These are phyloP conservation scores for Pichia occidentalis DNA, from an alignment of 805 yeast genomes.

Conservation along the genomic window DNA sequence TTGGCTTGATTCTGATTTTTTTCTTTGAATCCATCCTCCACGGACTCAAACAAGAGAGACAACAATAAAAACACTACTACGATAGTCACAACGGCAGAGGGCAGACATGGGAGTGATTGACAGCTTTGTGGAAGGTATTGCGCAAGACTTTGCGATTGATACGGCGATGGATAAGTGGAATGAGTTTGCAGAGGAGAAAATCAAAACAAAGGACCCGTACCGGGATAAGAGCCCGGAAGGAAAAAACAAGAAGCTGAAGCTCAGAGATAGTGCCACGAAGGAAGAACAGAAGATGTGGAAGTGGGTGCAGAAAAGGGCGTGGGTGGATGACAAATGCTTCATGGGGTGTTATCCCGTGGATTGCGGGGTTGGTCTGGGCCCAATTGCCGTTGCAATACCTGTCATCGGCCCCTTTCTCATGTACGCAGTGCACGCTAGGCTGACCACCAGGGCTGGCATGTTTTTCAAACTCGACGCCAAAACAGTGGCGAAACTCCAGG, in stretches of 20 bases:
- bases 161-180: conserved; percentile 49
- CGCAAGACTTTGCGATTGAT: conserved; percentile 12
- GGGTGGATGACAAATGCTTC: conserved; percentile 81
- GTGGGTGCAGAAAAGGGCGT: conserved; percentile 65
- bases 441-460: conserved; percentile 55
- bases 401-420: conserved; percentile 77
- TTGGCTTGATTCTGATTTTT: too few relatives aligned
- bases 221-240: conserved; percentile 46
- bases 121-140: conserved; percentile 13
- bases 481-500: conserved; percentile 62
- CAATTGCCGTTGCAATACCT: conserved; percentile 61
- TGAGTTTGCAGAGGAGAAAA: conserved; percentile 59
- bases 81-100: too few relatives aligned
- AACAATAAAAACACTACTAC: too few relatives aligned
- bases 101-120: conserved; percentile 2
- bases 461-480: conserved; percentile 50
- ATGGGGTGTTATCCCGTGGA: conserved; percentile 72
- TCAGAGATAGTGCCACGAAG: conserved; percentile 52
- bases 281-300: conserved; percentile 68
- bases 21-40: not conserved
- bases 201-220: conserved; percentile 62
- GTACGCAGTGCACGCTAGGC: conserved; percentile 70
- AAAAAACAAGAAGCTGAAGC: conserved; percentile 46
- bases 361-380: conserved; percentile 75
- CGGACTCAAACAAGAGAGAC: not conserved